Evolutionary conservation across 768 basidiomycete species (phyloP).

Genomic region (Tremella mesenterica): DNA sequence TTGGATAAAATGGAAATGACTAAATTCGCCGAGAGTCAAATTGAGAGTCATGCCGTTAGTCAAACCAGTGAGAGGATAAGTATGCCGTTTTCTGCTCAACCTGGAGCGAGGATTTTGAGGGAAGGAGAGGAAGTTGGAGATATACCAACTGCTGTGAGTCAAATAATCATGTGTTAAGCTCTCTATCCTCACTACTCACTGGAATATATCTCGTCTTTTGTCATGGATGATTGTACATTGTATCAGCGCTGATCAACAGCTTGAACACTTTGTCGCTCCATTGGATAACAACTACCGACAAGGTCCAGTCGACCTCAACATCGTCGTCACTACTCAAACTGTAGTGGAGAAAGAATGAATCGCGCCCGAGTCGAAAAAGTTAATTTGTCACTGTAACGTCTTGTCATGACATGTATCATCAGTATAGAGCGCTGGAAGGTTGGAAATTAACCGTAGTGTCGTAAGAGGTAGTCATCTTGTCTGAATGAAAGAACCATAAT

Average conservation of each 20-base stretch:
- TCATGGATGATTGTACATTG: background rate
- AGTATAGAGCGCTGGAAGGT: too few species aligned
- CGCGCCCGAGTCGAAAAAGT: background rate
- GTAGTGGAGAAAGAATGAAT: constrained; percentile 16
- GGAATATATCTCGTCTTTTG: background rate
- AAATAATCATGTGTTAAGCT: too few species aligned
- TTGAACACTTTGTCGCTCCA: constrained; percentile 17
- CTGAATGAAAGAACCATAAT: too few species aligned
- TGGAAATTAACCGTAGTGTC: too few species aligned
- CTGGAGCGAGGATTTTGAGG: constrained; percentile 14
- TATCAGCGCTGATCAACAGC: constrained; percentile 4
- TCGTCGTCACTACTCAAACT: constrained; percentile 14
- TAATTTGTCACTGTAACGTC: too few species aligned
- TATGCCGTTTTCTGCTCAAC: constrained; percentile 19
- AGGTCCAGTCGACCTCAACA: constrained; percentile 14
- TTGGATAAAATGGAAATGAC: constrained; percentile 13
- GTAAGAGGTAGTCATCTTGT: too few species aligned
- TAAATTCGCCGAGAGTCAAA: constrained; percentile 11
- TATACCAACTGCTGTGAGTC: constrained; percentile 11
- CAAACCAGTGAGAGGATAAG: background rate
- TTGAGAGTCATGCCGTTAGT: background rate
- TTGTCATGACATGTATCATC: too few species aligned
- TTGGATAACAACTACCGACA: constrained; percentile 6
- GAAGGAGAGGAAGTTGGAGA: constrained; percentile 9
- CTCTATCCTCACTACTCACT: background rate